Conservation (phyloP, 495 filamentous ascomycete species). For the Venustampulla echinocandica region DNA sequence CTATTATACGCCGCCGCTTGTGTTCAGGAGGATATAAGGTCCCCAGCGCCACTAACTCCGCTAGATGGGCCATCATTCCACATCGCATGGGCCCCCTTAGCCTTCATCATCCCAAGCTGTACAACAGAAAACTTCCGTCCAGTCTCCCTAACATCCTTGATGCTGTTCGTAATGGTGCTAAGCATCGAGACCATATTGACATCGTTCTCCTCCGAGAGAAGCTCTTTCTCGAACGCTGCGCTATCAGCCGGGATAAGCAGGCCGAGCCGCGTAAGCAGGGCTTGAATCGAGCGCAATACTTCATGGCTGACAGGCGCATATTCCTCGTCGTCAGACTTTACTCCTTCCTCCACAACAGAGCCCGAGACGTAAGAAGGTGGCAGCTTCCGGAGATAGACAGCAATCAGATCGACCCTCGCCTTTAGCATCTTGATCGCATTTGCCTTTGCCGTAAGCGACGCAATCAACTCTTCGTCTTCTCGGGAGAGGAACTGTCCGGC, state of each 20-base stretch:
- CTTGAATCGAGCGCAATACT: slow-evolving; percentile 57
- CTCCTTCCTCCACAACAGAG: slow-evolving; percentile 28
- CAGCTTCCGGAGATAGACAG: slow-evolving; percentile 66
- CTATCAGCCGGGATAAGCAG: slow-evolving; percentile 48
- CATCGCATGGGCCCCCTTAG: background rate
- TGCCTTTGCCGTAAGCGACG: slow-evolving; percentile 67
- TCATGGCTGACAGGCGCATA: slow-evolving; percentile 47
- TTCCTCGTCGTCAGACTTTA: slow-evolving; percentile 27
- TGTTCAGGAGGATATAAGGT: slow-evolving; percentile 13
- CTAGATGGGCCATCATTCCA: slow-evolving; percentile 1
- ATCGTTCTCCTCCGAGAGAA: slow-evolving; percentile 63
- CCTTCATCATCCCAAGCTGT: slow-evolving; percentile 34
- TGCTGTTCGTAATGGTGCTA: slow-evolving; percentile 55
- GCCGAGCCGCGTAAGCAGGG: slow-evolving; percentile 52
- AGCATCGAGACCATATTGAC: slow-evolving; percentile 67
- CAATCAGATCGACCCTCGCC: slow-evolving; percentile 72
- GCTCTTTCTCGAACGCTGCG: slow-evolving; percentile 45
- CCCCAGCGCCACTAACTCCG: slow-evolving; percentile 15
- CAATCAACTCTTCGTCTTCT: slow-evolving; percentile 68
- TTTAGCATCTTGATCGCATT: slow-evolving; percentile 92
- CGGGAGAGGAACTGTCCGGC: slow-evolving; percentile 50
- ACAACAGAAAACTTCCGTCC: slow-evolving; percentile 65
- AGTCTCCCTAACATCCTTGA: slow-evolving; percentile 56
- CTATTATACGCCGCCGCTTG: no score
- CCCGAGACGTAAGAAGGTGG: slow-evolving; percentile 48